Evolutionary conservation across 1,284 basidiomycete genomes (phyloP).

Genomic region (Trichosporon faecale): DNA sequence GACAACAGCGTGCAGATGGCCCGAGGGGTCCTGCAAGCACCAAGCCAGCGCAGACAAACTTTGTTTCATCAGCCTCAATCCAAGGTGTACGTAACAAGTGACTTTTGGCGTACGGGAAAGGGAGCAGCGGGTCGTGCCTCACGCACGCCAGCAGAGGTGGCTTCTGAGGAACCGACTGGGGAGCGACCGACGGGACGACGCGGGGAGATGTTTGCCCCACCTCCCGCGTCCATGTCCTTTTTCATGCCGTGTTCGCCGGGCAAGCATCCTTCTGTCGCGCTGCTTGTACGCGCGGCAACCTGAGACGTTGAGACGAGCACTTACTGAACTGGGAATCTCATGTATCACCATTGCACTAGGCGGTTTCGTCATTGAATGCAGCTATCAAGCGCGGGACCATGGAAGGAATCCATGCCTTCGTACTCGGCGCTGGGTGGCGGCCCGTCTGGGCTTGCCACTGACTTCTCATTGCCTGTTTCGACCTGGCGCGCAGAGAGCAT

Average conservation of each 20-base stretch:
- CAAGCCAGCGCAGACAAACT: neutral
- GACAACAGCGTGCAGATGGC: neutral
- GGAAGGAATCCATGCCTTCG: neutral
- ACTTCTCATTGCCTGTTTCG: neutral
- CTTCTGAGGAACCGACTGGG: neutral
- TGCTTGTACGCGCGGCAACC: neutral
- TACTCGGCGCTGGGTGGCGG: neutral
- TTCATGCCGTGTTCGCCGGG: constrained; percentile 2
- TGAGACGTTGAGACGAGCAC: neutral
- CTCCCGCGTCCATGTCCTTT: constrained; percentile 4
- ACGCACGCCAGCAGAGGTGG: neutral
- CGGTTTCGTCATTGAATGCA: constrained; percentile 9
- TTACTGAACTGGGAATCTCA: neutral
- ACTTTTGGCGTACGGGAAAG: constrained; percentile 6
- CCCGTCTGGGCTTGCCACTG: neutral
- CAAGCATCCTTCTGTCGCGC: neutral
- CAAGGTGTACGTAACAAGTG: neutral
- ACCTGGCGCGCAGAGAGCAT: neutral
- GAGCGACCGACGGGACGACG: constrained; percentile 3
- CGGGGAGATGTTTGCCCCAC: constrained; percentile 7
- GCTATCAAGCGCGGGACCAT: neutral
- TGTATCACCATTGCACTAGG: constrained; percentile 2
- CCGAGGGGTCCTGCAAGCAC: neutral
- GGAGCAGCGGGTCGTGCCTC: constrained; percentile 7
- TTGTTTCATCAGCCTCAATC: neutral